These are phyloP conservation scores for Priceomyces carsonii DNA, from an alignment of 805 yeast genomes.

Conservation along the genomic window DNA sequence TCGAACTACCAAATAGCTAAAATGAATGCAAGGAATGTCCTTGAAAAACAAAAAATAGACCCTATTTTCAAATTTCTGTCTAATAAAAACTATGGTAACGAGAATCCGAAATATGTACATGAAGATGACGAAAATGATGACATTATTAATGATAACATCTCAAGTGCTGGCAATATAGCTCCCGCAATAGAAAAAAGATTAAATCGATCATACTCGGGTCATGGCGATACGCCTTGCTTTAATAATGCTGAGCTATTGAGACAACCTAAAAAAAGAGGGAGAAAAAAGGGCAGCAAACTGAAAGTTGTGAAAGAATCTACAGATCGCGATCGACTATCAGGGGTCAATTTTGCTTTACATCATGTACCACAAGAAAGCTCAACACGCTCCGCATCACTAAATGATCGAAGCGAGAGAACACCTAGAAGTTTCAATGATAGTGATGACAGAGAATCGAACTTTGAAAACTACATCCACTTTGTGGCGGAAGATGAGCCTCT, in stretches of 20 bases:
- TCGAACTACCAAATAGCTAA: conserved; percentile 45
- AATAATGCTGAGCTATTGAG: not conserved
- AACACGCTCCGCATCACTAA: not conserved
- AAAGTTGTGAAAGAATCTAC: conserved; percentile 1
- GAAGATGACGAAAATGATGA: conserved; percentile 1
- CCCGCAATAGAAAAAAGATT: conserved; percentile 7
- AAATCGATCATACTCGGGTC: not conserved
- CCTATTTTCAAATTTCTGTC: not conserved
- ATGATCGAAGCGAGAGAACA: not conserved
- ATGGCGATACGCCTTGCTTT: not conserved
- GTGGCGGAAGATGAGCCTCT: conserved; percentile 3
- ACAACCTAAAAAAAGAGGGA: conserved; percentile 8
- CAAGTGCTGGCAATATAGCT: not conserved
- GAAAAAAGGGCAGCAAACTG: conserved; percentile 6
- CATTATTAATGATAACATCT: not conserved
- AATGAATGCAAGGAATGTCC: conserved; percentile 8
- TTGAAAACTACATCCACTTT: not conserved
- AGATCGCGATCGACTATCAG: conserved; percentile 1
- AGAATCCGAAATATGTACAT: not conserved
- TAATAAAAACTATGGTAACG: not conserved
- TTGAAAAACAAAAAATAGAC: conserved; percentile 4
- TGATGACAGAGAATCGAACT: too few species aligned
- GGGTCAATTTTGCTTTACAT: not conserved
- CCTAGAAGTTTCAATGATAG: conserved; percentile 1
- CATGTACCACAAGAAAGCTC: not conserved